These are phyloP conservation scores for Aspergillus sp. DNA, from an alignment of 2,329 filamentous ascomycete genomes.

Conservation along the genomic window DNA sequence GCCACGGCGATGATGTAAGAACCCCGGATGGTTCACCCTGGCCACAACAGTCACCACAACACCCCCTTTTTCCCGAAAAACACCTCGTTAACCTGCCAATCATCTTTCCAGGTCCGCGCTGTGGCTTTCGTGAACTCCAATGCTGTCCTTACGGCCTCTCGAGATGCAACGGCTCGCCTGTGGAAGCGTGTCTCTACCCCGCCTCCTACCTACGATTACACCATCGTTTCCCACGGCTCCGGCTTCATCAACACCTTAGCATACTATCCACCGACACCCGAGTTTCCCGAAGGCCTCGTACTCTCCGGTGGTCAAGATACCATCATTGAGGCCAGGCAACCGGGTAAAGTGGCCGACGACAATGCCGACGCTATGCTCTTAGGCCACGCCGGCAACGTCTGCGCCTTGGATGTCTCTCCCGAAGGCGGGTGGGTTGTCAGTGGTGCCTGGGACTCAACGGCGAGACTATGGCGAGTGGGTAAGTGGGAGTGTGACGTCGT, in stretches of 20 bases:
- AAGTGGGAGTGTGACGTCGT: conserved; percentile 77
- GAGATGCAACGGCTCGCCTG: conserved; percentile 83
- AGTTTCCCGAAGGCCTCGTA: conserved; percentile 74
- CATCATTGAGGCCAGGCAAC: conserved; percentile 84
- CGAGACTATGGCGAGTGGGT: conserved; percentile 78
- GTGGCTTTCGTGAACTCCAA: conserved; percentile 74
- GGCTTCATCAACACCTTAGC: conserved; percentile 86
- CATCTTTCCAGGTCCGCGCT: conserved; percentile 68
- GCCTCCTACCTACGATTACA: conserved; percentile 71
- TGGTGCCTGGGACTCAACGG: conserved; percentile 89
- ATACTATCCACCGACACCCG: conserved; percentile 66
- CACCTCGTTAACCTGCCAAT: conserved; percentile 61
- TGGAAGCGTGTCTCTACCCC: conserved; percentile 70
- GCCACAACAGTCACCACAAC: conserved; percentile 7
- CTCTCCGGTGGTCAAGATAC: conserved; percentile 88
- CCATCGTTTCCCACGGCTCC: conserved; percentile 74
- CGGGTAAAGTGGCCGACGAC: conserved; percentile 63
- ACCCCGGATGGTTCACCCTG: conserved; percentile 16
- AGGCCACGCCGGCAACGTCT: conserved; percentile 85
- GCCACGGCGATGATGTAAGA: conserved; percentile 90
- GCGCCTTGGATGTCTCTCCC: conserved; percentile 74
- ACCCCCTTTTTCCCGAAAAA: conserved; percentile 5
- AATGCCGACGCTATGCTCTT: conserved; percentile 83
- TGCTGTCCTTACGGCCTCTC: conserved; percentile 77
- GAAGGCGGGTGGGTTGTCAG: conserved; percentile 75